Conservation (phyloP, 2,329 filamentous ascomycete genomes). For the Stagonosporopsis vannaccii region DNA sequence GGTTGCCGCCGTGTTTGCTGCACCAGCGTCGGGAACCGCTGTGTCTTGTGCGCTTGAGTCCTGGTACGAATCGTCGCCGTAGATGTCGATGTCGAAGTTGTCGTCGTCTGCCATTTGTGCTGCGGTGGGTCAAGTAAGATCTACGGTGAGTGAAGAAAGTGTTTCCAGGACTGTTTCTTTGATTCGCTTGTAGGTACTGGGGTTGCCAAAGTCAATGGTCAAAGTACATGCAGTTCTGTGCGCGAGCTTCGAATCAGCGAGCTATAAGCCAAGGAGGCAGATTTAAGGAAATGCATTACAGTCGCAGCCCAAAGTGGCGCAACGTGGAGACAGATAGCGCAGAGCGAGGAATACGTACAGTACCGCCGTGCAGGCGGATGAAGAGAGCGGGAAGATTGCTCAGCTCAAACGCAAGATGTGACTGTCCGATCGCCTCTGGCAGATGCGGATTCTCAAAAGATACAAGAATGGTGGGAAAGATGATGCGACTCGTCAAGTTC, state of each 20-base stretch:
- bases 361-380: conserved; percentile 42
- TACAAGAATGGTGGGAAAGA: conserved; percentile 46
- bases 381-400: conserved; percentile 45
- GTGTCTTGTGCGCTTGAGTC: conserved; percentile 36
- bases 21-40: conserved; percentile 31
- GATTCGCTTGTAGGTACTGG: conserved; percentile 51
- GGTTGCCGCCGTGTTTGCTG: conserved; percentile 45
- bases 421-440: conserved; percentile 51
- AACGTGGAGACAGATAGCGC: conserved; percentile 29
- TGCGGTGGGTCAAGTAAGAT: conserved; percentile 33
- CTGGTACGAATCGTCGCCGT: conserved; percentile 63
- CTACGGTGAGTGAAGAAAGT: conserved; percentile 32
- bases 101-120: conserved; percentile 65
- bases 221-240: conserved; percentile 50
- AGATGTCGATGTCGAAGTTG: conserved; percentile 76
- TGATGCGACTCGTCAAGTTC: conserved; percentile 36
- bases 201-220: conserved; percentile 43
- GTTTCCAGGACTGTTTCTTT: conserved; percentile 40
- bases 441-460: conserved; percentile 48
- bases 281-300: conserved; percentile 19
- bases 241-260: conserved; percentile 46
- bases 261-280: conserved; percentile 32
- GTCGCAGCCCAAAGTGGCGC: conserved; percentile 22
- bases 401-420: conserved; percentile 35
- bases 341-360: conserved; percentile 52